These are phyloP conservation scores for Suillus subaureus DNA, from an alignment of 768 basidiomycete species.

Conservation along the genomic window DNA sequence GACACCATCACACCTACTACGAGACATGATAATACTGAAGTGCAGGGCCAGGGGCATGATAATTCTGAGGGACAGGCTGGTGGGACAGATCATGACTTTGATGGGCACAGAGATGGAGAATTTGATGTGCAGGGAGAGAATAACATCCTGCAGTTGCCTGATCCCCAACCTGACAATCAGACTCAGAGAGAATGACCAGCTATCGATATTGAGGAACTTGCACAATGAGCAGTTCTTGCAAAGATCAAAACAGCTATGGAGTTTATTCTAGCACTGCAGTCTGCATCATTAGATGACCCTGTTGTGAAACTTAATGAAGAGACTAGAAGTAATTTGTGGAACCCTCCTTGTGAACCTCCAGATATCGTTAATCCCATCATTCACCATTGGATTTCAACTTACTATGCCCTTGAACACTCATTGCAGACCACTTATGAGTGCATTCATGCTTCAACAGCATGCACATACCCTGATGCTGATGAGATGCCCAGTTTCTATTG, in stretches of 20 bases:
- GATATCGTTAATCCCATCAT: not conserved
- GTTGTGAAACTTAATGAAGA: not conserved
- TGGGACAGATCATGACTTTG: too few relatives aligned
- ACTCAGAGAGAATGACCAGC: not conserved
- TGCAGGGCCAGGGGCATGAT: too few relatives aligned
- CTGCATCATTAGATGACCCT: not conserved
- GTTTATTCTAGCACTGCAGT: not conserved
- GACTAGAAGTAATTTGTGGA: not conserved
- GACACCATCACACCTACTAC: too few relatives aligned
- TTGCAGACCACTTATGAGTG: not conserved
- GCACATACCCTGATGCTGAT: not conserved
- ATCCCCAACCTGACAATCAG: too few relatives aligned
- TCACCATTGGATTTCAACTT: not conserved
- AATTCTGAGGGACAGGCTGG: too few relatives aligned
- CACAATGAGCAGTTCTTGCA: not conserved
- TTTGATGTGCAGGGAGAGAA: too few relatives aligned
- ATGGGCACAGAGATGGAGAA: too few relatives aligned
- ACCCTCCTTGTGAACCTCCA: not conserved
- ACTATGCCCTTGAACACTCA: not conserved
- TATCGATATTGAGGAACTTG: slow-evolving; percentile 3
- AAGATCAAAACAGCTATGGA: not conserved
- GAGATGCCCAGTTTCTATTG: not conserved
- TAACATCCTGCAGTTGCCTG: not conserved
- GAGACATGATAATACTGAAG: too few relatives aligned
- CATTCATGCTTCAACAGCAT: not conserved